Evolutionary conservation across 768 basidiomycete genomes (phyloP), one percentile per base, ranked within the genome.

Genomic region (Mycena galericulata): DNA sequence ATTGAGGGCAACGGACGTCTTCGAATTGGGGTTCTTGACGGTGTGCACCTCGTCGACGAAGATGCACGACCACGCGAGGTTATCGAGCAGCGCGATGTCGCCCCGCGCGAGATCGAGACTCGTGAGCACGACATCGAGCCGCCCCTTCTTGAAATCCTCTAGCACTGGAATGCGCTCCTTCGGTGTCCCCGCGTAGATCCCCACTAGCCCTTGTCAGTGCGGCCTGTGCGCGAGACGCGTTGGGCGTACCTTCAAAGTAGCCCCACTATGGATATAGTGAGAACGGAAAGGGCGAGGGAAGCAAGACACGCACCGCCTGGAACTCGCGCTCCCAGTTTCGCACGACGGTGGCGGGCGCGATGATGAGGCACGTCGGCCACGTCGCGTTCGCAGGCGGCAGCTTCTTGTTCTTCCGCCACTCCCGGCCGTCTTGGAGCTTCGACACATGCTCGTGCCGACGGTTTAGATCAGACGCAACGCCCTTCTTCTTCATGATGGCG

Each of bases 281-380:
- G 29, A 72, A 58, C 34, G 8, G 67, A 26, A 26, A n/a, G 27
- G 26, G 9, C 22, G 8, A 45, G 17, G 24, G 32, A 36, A 58
- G 26, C 7, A 53, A 38, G 6, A 24, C 45, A 76, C 80, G 58
- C 68, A 94, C 96, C 36, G 89, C 94, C 71, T 90, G 80, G 62
- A 98, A 89, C 78, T 99, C 97, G 30, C 97, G 82, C 72, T 90
- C 87, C 97, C 97, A 99, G 72, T 98, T 97, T 34, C 84, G 85
- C 0, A 94, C 88, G 2, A 99, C 92, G 3, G 91, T 90, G 38
- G 89, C 89, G 0, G 97, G 97, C 1, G 92, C 94, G 40, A 97
- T 88, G 58, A 99, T 93, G 50, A 99, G 81, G 66, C 91, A 92
- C 0, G 96, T 97, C 6, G 93, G 89, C 92, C 96, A 95, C n/a